phyloP scores from a whole-genome alignment of 164 flowering plant genomes.

The grape (Vitis vinifera) region ASM3070453v1 NC_081813.1:1368001-1368500 shows the following conservation, averaged over 20 bases:
- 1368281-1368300: too few species aligned
- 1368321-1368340: too few species aligned
- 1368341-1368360: too few species aligned
- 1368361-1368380: too few species aligned
- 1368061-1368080: slow-evolving; percentile 80
- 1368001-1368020: slow-evolving; percentile 68
- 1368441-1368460: too few species aligned
- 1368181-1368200: slow-evolving; percentile 96
- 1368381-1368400: too few species aligned
- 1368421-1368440: too few species aligned
- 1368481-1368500: too few species aligned
- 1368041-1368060: slow-evolving; percentile 68
- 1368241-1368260: slow-evolving; percentile 98
- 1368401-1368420: too few species aligned
- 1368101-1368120: slow-evolving; percentile 91
- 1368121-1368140: slow-evolving; percentile 85
- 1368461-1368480: too few species aligned
- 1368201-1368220: slow-evolving; percentile 90
- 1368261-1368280: neutral
- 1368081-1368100: slow-evolving; percentile 78
- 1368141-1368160: slow-evolving; percentile 74
- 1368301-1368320: too few species aligned
- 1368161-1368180: slow-evolving; percentile 82
- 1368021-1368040: slow-evolving; percentile 74
- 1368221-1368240: slow-evolving; percentile 94